Conservation (phyloP, 495 filamentous ascomycete genomes). For the Penicillium herquei region DNA sequence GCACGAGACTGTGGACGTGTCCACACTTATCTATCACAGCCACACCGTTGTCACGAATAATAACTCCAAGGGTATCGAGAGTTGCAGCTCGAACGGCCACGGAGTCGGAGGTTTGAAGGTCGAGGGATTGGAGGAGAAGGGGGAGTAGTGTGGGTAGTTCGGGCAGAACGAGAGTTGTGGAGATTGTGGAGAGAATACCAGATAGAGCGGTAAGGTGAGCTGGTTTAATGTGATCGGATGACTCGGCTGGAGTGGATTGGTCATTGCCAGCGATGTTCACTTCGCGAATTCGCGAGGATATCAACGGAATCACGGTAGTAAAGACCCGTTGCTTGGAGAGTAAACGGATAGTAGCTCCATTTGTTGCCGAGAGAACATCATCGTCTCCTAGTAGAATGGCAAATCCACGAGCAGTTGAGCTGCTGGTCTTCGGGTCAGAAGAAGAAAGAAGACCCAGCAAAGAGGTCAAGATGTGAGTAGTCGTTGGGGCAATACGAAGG, state of each 20-base stretch:
- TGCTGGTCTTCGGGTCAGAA: constrained; percentile 31
- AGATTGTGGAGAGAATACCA: constrained; percentile 60
- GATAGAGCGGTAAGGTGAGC: constrained; percentile 67
- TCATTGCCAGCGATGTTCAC: constrained; percentile 35
- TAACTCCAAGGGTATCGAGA: constrained; percentile 57
- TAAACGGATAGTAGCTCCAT: constrained; percentile 63
- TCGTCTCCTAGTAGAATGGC: constrained; percentile 59
- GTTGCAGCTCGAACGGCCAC: constrained; percentile 60
- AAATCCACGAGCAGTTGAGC: constrained; percentile 59
- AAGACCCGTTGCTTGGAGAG: constrained; percentile 67
- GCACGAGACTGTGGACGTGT: constrained; percentile 59
- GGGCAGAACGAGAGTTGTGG: constrained; percentile 57
- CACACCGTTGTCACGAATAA: constrained; percentile 58
- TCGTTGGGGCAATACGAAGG: constrained; percentile 46
- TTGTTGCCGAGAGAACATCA: constrained; percentile 61
- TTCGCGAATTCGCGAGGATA: constrained; percentile 54
- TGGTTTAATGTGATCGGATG: constrained; percentile 45
- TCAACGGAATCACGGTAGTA: constrained; percentile 56
- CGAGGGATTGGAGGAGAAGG: constrained; percentile 69
- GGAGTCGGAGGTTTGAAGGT: constrained; percentile 51
- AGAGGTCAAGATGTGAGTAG: constrained; percentile 47
- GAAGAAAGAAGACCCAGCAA: constrained; percentile 58
- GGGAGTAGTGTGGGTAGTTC: constrained; percentile 60
- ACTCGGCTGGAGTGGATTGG: constrained; percentile 3
- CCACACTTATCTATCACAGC: constrained; percentile 51